Conservation (phyloP, 495 filamentous ascomycete genomes). For the Hypoxylon trugodes region DNA sequence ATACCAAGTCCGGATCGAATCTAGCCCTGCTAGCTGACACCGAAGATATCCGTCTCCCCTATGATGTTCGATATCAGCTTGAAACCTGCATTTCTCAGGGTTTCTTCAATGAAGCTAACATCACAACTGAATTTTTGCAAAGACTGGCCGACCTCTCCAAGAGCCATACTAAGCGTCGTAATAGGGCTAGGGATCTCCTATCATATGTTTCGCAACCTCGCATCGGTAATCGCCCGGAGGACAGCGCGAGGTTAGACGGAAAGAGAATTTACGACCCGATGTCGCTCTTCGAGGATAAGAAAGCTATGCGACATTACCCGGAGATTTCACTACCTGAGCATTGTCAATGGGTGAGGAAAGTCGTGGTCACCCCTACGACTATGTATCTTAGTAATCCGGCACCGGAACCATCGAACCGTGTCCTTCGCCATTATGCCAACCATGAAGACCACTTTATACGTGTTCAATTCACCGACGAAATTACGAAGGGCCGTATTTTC, state of each 20-base stretch:
- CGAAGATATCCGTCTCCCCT: slow-evolving; percentile 64
- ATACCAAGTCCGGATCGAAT: slow-evolving; percentile 34
- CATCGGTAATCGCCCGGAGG: background rate
- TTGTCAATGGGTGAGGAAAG: slow-evolving; percentile 78
- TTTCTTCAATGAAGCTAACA: slow-evolving; percentile 79
- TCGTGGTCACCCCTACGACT: slow-evolving; percentile 81
- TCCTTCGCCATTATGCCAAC: slow-evolving; percentile 74
- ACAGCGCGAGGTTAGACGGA: slow-evolving; percentile 54
- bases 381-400: slow-evolving; percentile 79
- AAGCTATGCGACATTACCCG: slow-evolving; percentile 55
- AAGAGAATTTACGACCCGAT: slow-evolving; percentile 73
- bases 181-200: slow-evolving; percentile 50
- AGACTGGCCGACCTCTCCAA: slow-evolving; percentile 61
- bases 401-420: slow-evolving; percentile 87
- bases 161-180: slow-evolving; percentile 22
- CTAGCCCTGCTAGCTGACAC: slow-evolving; percentile 46
- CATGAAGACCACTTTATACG: slow-evolving; percentile 86
- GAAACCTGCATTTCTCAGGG: slow-evolving; percentile 89
- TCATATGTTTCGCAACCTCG: slow-evolving; percentile 50
- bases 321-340: slow-evolving; percentile 69
- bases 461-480: slow-evolving; percentile 89
- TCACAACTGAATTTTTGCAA: slow-evolving; percentile 70
- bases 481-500: slow-evolving; percentile 54
- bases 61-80: slow-evolving; percentile 84
- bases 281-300: slow-evolving; percentile 69